Evolutionary conservation across 108 stramenopile genomes (phyloP).

Genomic region (Conticribra weissflogii): DNA sequence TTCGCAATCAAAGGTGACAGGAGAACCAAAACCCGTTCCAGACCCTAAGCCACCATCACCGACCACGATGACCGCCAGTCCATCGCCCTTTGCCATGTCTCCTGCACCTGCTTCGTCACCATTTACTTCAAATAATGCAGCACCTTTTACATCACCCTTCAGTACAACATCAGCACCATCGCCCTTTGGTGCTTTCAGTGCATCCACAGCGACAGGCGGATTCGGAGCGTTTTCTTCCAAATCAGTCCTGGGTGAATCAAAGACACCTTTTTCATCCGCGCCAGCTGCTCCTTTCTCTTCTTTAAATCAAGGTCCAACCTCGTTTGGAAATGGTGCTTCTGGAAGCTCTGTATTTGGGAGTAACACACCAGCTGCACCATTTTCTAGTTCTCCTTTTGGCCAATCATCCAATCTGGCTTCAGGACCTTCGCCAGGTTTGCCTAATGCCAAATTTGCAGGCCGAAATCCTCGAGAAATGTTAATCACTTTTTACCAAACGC

Average conservation of each 20-base stretch:
- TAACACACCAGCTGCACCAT: conserved; percentile 11
- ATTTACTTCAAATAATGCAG: neutral
- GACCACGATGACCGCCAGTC: neutral
- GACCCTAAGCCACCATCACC: neutral
- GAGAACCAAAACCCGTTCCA: neutral
- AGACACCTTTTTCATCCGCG: neutral
- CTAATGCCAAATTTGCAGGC: conserved; percentile 49
- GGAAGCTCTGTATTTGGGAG: neutral
- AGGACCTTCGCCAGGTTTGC: neutral
- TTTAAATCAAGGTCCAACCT: neutral
- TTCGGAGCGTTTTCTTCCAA: neutral
- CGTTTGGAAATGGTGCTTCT: conserved; percentile 7
- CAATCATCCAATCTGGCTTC: no score
- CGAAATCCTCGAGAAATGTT: conserved; percentile 68
- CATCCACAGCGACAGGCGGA: neutral
- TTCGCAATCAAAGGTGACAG: conserved; percentile 2
- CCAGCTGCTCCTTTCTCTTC: neutral
- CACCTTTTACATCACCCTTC: no score
- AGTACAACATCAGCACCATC: neutral
- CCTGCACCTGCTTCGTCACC: neutral
- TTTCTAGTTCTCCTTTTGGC: no score
- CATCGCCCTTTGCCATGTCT: neutral
- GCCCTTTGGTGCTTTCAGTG: neutral
- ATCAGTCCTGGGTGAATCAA: neutral
- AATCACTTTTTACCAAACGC: conserved; percentile 73